phyloP scores from a whole-genome alignment of 257 asterid species.

The Solanum lycopersicoides region DNA sequence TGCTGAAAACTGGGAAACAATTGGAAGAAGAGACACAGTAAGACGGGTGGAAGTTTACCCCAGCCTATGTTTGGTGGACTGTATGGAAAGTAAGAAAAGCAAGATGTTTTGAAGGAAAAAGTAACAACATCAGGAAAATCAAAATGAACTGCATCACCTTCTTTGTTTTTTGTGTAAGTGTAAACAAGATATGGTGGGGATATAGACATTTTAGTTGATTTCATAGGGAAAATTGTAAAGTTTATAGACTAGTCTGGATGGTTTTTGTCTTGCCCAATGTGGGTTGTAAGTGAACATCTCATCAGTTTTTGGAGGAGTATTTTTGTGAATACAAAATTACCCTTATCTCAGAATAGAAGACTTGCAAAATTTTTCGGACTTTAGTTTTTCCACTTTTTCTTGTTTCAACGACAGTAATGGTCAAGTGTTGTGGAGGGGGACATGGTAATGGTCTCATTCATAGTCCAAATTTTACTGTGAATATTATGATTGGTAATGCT shows the following conservation, averaged over 20 bases:
- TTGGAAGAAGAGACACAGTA: background rate
- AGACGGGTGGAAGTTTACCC: background rate
- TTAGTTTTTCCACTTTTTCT: background rate
- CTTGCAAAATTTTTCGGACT: background rate
- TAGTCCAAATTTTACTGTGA: too few species aligned
- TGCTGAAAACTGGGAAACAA: background rate
- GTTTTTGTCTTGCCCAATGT: background rate
- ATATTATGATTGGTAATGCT: too few species aligned
- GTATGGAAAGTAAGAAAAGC: background rate
- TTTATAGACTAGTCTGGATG: background rate
- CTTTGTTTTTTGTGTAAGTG: background rate
- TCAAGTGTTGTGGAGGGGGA: background rate
- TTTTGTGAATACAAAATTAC: background rate
- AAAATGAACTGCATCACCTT: background rate
- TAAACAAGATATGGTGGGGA: background rate
- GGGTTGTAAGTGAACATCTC: background rate
- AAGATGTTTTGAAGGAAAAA: background rate
- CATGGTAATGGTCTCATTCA: background rate
- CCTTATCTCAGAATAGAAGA: background rate
- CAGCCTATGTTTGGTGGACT: background rate
- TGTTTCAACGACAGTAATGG: background rate
- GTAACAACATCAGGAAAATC: background rate
- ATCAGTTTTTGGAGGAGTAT: background rate
- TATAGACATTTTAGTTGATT: background rate
- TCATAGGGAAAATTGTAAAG: background rate